Base-by-base conservation (phyloP, 352 stramenopile species). In the Phytophthora sansomeana region DNA sequence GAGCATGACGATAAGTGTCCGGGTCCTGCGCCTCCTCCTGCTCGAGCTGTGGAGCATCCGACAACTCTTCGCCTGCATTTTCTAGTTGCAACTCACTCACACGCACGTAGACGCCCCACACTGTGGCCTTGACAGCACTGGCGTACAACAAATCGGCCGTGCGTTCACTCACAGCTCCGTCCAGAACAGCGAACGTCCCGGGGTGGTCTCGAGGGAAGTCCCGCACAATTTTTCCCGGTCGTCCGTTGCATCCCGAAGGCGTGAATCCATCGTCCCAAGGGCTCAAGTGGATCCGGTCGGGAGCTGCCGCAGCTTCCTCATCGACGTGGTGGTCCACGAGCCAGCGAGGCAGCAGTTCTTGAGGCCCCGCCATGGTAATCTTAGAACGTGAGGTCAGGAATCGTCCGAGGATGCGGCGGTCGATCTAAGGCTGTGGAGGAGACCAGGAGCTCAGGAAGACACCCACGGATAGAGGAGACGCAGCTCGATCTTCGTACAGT, bases 21-120 rank as follows among this genome's bases (percentile, higher is more conserved):
- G 58, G 65, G 13, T 72, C 61, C 16, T 72, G 36, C 0, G 36
- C 17, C 19, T 78, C 53, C 5, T 67, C 32, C 50, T 32, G 64
- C 16, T 71, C 24, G 6, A 69, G 29, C 11, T 56, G 46, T 29
- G 24, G 55, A 28, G 43, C 7, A 19, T 62, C 58, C n/a, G 13
- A 7, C n/a, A 32, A 32, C 5, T 28, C 21, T 24, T 21, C 29
- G 6, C 55, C 16, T 39, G 30, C 50, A 29, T 63, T 54, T 41
- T 64, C 26, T 3, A 67, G 19, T n/a, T 62, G 43, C 29, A 87
- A 54, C 29, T 79, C 67, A 17, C 28, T 28, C 7, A 62, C 63
- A 24, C 67, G 52, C 39, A 93, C 77, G 60, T 89, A 93, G 4
- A 91, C 80, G 41, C 85, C 82, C 82, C 85, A 93, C 5, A 91